Conservation (phyloP, 1,139 yeast species). For the Saccharomyces hybrid region DNA sequence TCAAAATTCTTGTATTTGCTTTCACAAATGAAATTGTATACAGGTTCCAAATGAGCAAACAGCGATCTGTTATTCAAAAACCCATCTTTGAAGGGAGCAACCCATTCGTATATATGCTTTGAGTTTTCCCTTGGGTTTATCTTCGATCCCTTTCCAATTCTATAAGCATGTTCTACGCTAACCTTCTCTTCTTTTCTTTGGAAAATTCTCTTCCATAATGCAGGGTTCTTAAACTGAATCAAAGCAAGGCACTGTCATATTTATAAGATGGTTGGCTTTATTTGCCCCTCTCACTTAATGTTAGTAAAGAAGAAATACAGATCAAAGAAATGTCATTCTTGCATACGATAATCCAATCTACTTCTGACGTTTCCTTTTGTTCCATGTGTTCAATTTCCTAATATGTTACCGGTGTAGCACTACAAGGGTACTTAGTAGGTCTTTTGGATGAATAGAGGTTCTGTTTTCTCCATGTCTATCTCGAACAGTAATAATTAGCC, state of each 20-base stretch:
- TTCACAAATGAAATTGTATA: slow-evolving; percentile 6
- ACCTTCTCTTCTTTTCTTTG: not conserved
- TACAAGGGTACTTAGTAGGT: not conserved
- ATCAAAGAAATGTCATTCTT: not conserved
- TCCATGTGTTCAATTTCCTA: not conserved
- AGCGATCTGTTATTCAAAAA: slow-evolving; percentile 7
- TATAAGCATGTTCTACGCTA: not conserved
- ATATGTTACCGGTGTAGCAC: not conserved
- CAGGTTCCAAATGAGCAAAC: slow-evolving; percentile 12
- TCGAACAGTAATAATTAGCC: not conserved
- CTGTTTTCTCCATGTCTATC: not conserved
- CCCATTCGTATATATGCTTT: slow-evolving; percentile 1
- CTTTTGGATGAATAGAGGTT: not conserved
- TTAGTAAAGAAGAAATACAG: slow-evolving; percentile 3
- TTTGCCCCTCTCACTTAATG: not conserved
- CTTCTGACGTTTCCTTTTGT: slow-evolving; percentile 1
- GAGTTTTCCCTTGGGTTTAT: not conserved
- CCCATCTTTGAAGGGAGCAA: not conserved
- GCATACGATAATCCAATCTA: slow-evolving; percentile 18
- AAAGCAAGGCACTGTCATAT: slow-evolving; percentile 15
- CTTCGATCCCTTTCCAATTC: not conserved
- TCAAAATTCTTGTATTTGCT: slow-evolving; percentile 6
- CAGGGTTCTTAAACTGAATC: slow-evolving; percentile 17
- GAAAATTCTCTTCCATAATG: slow-evolving; percentile 9
- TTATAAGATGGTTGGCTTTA: not conserved